Evolutionary conservation across 441 rosid species (phyloP).

Genomic region (Adansonia gregorii): DNA sequence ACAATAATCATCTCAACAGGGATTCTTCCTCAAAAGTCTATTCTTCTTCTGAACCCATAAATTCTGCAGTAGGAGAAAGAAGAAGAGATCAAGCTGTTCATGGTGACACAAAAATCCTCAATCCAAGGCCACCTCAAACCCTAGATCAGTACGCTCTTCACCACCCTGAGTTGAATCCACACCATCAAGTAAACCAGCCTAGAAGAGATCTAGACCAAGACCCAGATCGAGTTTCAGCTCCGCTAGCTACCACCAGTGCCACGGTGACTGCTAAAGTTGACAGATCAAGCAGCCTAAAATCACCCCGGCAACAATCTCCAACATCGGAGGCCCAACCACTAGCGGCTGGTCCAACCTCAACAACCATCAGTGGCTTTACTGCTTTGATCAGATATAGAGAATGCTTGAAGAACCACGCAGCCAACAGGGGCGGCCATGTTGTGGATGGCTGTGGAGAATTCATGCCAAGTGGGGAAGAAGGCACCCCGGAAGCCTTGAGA

Average conservation of each 20-base stretch:
- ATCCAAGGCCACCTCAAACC: conserved; percentile 34
- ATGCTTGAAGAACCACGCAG: conserved; percentile 82
- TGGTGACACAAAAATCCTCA: conserved; percentile 1
- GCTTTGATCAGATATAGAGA: conserved; percentile 52
- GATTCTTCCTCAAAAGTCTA: conserved; percentile 43
- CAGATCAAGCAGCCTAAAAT: conserved; percentile 42
- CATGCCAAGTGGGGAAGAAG: conserved; percentile 76
- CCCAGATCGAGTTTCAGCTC: conserved; percentile 37
- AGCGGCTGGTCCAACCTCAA: not conserved
- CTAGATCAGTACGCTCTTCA: conserved; percentile 33
- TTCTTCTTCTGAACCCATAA: conserved; percentile 32
- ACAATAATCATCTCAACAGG: conserved; percentile 29
- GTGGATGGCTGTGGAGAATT: conserved; percentile 88
- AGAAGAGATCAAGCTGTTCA: conserved; percentile 32
- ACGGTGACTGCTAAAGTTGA: conserved; percentile 20
- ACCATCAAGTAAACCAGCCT: conserved; percentile 36
- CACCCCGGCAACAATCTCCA: conserved; percentile 36
- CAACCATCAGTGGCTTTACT: not conserved
- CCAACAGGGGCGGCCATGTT: conserved; percentile 60
- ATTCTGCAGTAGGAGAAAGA: conserved; percentile 29
- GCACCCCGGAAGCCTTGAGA: conserved; percentile 55
- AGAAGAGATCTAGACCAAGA: conserved; percentile 44
- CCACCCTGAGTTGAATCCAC: conserved; percentile 36
- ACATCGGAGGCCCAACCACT: conserved; percentile 19
- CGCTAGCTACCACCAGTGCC: conserved; percentile 3